phyloP scores from a whole-genome alignment of 2,329 filamentous ascomycete genomes.

The Dryadomyces sulphureus region DNA sequence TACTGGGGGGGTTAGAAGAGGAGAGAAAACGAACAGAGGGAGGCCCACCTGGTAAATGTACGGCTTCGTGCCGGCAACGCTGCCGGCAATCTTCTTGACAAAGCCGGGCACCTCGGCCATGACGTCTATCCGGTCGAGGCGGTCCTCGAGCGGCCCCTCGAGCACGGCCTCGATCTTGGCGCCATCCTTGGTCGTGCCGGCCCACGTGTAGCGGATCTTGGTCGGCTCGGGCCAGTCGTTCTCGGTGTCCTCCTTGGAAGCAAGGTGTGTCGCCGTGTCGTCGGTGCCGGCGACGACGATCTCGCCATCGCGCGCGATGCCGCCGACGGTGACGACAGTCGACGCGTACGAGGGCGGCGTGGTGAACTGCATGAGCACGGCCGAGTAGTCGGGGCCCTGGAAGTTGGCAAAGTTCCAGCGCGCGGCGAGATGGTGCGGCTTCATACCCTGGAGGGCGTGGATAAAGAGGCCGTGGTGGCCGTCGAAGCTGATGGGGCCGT shows the following conservation, averaged over 20 bases:
- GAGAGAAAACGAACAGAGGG: too few relatives aligned
- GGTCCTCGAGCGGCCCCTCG: slow-evolving; percentile 52
- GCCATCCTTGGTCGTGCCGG: slow-evolving; percentile 61
- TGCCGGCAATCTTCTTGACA: slow-evolving; percentile 84
- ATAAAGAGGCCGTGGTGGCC: slow-evolving; percentile 71
- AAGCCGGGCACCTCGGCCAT: slow-evolving; percentile 95
- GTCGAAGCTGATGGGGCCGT: slow-evolving; percentile 67
- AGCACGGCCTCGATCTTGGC: slow-evolving; percentile 56
- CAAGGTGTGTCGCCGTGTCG: slow-evolving; percentile 54
- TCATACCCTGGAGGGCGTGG: slow-evolving; percentile 92
- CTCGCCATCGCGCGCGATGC: slow-evolving; percentile 66
- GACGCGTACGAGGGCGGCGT: slow-evolving; percentile 87
- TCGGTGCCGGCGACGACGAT: slow-evolving; percentile 57
- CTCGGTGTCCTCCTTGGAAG: slow-evolving; percentile 54
- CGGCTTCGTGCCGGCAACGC: slow-evolving; percentile 79
- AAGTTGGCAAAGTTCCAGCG: slow-evolving; percentile 92
- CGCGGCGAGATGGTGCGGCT: slow-evolving; percentile 88
- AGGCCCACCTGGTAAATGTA: slow-evolving; percentile 99
- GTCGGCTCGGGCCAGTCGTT: slow-evolving; percentile 85
- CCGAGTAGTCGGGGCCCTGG: slow-evolving; percentile 75
- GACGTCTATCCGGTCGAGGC: slow-evolving; percentile 75
- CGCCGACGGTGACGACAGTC: slow-evolving; percentile 71
- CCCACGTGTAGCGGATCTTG: slow-evolving; percentile 61
- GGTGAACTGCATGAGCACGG: slow-evolving; percentile 88
- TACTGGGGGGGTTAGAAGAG: too few relatives aligned